phyloP scores from a whole-genome alignment of 2,329 filamentous ascomycete species.

The Exutisphaerella laricina region DNA sequence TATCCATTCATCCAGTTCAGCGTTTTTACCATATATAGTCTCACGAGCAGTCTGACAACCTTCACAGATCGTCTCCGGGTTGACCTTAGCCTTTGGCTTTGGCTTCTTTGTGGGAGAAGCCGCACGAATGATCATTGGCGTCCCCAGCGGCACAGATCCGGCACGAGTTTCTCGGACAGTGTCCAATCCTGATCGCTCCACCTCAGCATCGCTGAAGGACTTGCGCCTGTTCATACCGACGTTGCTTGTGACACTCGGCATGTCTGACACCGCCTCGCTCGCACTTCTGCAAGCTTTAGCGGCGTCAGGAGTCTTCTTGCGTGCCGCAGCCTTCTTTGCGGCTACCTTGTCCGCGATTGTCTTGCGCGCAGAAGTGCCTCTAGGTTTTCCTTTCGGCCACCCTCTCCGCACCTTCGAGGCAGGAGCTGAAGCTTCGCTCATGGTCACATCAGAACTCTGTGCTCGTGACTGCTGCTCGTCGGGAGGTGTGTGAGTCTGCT shows the following conservation, averaged over 20 bases:
- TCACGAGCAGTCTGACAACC: slow-evolving; percentile 53
- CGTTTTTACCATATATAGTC: slow-evolving; percentile 40
- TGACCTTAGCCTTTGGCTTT: slow-evolving; percentile 20
- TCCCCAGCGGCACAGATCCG: slow-evolving; percentile 27
- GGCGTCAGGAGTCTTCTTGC: slow-evolving; percentile 33
- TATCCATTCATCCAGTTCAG: slow-evolving; percentile 58
- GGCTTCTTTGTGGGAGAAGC: slow-evolving; percentile 26
- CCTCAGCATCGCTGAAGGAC: slow-evolving; percentile 20
- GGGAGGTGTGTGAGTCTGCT: slow-evolving; percentile 39
- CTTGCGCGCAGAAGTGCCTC: slow-evolving; percentile 35
- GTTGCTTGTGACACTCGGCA: slow-evolving; percentile 9
- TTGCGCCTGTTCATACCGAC: slow-evolving; percentile 22
- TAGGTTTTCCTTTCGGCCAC: slow-evolving; percentile 44
- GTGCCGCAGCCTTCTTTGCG: slow-evolving; percentile 23
- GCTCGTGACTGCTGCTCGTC: slow-evolving; percentile 29
- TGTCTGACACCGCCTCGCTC: slow-evolving; percentile 3
- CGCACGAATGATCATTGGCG: slow-evolving; percentile 25
- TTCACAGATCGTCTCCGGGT: slow-evolving; percentile 48
- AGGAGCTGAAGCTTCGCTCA: slow-evolving; percentile 22
- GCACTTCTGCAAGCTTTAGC: slow-evolving; percentile 30
- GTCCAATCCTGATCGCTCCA: background rate
- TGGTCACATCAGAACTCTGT: slow-evolving; percentile 23
- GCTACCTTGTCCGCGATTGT: slow-evolving; percentile 34
- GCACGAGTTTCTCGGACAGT: slow-evolving; percentile 10
- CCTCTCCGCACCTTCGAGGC: slow-evolving; percentile 30